Evolutionary conservation across 768 basidiomycete species (phyloP), one percentile per base, ranked within the genome.

Genomic region (Lanmaoa rubissima): DNA sequence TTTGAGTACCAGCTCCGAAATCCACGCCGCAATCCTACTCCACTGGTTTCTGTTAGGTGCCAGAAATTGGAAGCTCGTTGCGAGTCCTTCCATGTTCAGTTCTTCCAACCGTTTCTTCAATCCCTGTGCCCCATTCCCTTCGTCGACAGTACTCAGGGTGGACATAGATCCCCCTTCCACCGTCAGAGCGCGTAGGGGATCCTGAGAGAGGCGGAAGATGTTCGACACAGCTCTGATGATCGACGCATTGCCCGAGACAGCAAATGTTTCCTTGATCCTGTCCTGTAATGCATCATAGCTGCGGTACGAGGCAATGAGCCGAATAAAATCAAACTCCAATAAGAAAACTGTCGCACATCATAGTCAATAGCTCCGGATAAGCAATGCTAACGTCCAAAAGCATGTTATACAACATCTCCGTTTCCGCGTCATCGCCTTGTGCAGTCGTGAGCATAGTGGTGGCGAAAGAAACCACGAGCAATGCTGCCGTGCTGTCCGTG

Each of bases 261-360:
- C 79, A 63, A 92, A 87, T 0, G 82, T 78, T 21, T 87, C 87
- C 61, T 82, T 85, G 65, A 93, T 83, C 57, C 82, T 83, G 55
- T 91, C 89, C 68, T 89, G 85, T 52, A 93, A 63, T 49, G 80
- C 80, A 41, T 92, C 90, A 59, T 89, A 92, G 17, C 92, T 93
- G 57, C 4, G 24, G 24, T 40, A 54, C 31, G 7, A 48, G 21
- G 42, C 58, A 51, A 53, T 36, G 55, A 58, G 59, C 52, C 39
- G 48, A 44, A 17, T 40, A 43, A 49, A 43, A 17, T 43, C 24
- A 48, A 28, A 51, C 49, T 21, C 6, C 8, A 16, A 44, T 52
- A 55, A 40, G 58, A 31, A 46, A 61, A 41, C 38, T 26, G 13
- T 82, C 92, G 58, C 75, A 93, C 92, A 82, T 80, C 67, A 91